Conservation (phyloP, 2,329 filamentous ascomycete genomes). For the Coniella lustricola region DNA sequence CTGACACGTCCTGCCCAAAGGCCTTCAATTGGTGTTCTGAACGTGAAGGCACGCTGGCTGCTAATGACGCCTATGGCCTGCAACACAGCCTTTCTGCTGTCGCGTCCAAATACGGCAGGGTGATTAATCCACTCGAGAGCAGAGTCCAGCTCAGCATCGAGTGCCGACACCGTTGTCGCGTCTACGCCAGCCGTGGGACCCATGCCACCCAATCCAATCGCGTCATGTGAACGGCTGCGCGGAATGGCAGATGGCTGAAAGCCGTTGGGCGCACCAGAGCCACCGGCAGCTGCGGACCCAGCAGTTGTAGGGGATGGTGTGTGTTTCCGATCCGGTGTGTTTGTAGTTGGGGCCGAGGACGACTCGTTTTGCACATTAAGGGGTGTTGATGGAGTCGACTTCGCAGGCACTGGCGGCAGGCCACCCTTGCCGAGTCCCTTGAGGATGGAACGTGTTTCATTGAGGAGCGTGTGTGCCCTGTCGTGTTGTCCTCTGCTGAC, state of each 20-base stretch:
- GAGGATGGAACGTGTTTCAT: constrained; percentile 88
- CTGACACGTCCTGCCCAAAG: constrained; percentile 80
- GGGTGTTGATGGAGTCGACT: constrained; percentile 42
- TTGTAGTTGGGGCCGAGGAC: constrained; percentile 33
- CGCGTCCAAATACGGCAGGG: constrained; percentile 86
- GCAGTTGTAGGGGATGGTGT: constrained; percentile 46
- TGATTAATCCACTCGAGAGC: constrained; percentile 97
- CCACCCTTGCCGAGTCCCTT: constrained; percentile 95
- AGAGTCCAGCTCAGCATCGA: constrained; percentile 85
- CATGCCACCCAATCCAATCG: constrained; percentile 44
- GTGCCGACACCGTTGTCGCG: constrained; percentile 67
- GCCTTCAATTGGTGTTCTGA: constrained; percentile 80
- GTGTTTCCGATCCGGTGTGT: constrained; percentile 48
- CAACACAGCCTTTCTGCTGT: constrained; percentile 89
- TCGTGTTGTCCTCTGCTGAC: constrained; percentile 91
- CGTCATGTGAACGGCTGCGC: constrained; percentile 49
- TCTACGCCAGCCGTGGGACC: constrained; percentile 65
- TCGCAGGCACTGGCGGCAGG: constrained; percentile 76
- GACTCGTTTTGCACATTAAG: constrained; percentile 34
- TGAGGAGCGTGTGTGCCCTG: constrained; percentile 82
- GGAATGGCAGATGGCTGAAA: constrained; percentile 38
- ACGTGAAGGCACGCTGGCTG: constrained; percentile 88
- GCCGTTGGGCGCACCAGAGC: constrained; percentile 10
- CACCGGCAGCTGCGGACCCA: constrained; percentile 25
- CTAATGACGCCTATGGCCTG: constrained; percentile 96